Conservation (phyloP, 345 rosid genomes). For the Moricandia arvensis region DNA sequence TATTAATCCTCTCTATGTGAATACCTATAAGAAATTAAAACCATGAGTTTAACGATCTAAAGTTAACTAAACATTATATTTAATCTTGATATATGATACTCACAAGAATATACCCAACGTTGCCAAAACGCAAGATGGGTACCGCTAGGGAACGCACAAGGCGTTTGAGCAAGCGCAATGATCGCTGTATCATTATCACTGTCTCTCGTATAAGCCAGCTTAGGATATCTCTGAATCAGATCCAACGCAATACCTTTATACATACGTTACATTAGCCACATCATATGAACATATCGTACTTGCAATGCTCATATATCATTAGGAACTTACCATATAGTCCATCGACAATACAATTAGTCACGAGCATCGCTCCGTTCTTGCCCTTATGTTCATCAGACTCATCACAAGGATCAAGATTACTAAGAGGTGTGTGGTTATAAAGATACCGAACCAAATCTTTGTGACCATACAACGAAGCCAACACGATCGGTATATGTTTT, state of each 20-base stretch:
- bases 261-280: not conserved
- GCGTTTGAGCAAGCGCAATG: constrained; percentile 57
- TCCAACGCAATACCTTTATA: constrained; percentile 62
- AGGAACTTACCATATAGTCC: constrained; percentile 54
- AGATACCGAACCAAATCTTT: constrained; percentile 55
- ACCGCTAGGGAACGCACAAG: constrained; percentile 68
- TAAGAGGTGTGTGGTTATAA: constrained; percentile 44
- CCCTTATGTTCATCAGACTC: constrained; percentile 36
- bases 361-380: constrained; percentile 55
- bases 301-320: not conserved
- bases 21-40: constrained; percentile 15
- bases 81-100: constrained; percentile 14
- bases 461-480: constrained; percentile 70
- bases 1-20: constrained; percentile 23
- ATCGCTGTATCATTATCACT: constrained; percentile 61
- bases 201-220: constrained; percentile 52
- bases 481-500: constrained; percentile 57
- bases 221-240: constrained; percentile 45
- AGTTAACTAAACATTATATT: not conserved
- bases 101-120: constrained; percentile 57
- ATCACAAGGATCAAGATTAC: constrained; percentile 50
- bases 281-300: not conserved
- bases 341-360: constrained; percentile 61
- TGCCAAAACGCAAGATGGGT: constrained; percentile 51
- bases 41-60: not conserved